A percentile compares a stretch with the other conserved stretches of the same genome.
Conservation (phyloP, 2,329 filamentous ascomycete genomes). For the Penicillium griseofulvum region DNA sequence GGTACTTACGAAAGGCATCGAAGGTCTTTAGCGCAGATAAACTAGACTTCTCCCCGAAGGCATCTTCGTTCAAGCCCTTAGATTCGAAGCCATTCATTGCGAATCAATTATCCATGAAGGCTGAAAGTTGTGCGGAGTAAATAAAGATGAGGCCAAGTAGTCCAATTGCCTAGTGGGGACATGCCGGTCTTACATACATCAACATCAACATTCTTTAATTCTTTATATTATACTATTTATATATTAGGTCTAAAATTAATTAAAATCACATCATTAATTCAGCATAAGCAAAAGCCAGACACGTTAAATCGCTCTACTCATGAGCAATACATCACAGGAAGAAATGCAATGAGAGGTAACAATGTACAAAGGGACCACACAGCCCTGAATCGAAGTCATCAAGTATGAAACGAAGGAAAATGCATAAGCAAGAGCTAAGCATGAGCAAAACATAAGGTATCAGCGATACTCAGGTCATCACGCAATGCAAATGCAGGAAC, state of each 20-base stretch:
- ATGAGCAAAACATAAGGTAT: constrained; percentile 14
- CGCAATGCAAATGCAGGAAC: constrained; percentile 26
- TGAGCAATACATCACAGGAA: constrained; percentile 11
- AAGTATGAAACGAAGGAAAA: constrained; percentile 19
- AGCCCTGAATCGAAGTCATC: constrained; percentile 15
- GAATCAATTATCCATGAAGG: constrained; percentile 30
- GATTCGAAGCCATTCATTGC: constrained; percentile 77
- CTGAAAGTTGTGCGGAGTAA: constrained; percentile 18
- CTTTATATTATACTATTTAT: neutral
- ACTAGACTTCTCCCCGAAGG: constrained; percentile 70
- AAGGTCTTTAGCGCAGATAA: constrained; percentile 70
- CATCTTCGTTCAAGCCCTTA: constrained; percentile 69
- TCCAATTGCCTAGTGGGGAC: constrained; percentile 17
- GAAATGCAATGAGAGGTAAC: constrained; percentile 24
- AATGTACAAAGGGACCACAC: constrained; percentile 20
- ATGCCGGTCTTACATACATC: neutral
- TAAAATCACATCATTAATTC: constrained; percentile 10
- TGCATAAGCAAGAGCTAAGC: constrained; percentile 14
- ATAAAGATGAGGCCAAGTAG: constrained; percentile 30
- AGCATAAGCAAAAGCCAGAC: constrained; percentile 1
- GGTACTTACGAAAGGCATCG: constrained; percentile 85
- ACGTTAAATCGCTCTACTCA: constrained; percentile 21
- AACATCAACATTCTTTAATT: neutral
- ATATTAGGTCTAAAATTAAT: neutral
- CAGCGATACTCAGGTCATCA: constrained; percentile 20